Conservation (phyloP, 2,329 filamentous ascomycete genomes). For the Nakataea oryzae region DNA sequence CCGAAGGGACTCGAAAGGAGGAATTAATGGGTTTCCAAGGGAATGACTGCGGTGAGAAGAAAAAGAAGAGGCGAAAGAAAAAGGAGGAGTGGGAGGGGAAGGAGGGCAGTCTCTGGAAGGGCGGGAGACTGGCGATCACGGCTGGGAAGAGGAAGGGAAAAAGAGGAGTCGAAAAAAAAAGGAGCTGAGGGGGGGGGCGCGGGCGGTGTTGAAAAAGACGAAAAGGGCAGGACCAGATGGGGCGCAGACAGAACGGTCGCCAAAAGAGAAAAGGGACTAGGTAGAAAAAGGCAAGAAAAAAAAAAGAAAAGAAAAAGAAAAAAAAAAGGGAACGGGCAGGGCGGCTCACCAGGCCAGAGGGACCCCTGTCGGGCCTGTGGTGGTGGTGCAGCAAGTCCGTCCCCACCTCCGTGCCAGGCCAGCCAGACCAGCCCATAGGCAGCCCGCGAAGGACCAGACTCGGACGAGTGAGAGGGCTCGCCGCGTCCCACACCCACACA, state of each 20-base stretch:
- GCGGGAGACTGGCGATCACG: conserved; percentile 15
- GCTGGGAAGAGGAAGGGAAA: conserved; percentile 9
- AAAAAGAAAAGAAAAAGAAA: not conserved
- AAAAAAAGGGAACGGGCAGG: not conserved
- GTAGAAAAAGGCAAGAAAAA: not conserved
- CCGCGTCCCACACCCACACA: not conserved
- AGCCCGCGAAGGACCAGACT: no score
- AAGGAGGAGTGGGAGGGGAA: conserved; percentile 6
- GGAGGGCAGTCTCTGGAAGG: not conserved
- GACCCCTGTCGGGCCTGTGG: not conserved
- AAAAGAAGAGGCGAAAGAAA: conserved; percentile 21
- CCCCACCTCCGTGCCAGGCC: no score
- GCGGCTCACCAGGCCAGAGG: not conserved
- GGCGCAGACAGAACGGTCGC: not conserved
- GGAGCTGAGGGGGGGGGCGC: conserved; percentile 5
- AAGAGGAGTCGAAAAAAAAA: conserved; percentile 5
- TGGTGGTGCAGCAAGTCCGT: no score
- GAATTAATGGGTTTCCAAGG: conserved; percentile 25
- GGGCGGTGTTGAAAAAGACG: conserved; percentile 1
- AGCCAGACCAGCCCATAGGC: no score
- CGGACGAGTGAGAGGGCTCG: no score
- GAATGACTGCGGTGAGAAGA: conserved; percentile 38
- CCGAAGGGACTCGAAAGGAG: conserved; percentile 24
- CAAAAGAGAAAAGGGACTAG: no score
- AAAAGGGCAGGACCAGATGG: not conserved